Conservation (phyloP, 176 grass and related monocot species). For the Guadua angustifolia region DNA sequence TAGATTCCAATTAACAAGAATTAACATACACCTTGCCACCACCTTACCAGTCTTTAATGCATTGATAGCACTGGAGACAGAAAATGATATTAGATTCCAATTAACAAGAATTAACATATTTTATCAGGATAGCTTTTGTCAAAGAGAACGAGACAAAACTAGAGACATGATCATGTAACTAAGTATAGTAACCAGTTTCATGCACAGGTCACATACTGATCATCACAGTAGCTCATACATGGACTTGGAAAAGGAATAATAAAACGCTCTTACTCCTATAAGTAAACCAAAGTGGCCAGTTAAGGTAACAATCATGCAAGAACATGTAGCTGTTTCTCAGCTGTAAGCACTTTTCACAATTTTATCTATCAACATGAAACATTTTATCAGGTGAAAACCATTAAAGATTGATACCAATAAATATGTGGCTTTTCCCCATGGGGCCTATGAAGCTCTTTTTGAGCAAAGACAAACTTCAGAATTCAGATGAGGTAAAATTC, state of each 20-base stretch:
- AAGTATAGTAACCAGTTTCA: neutral
- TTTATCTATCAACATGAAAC: neutral
- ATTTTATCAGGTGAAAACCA: neutral
- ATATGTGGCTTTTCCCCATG: neutral
- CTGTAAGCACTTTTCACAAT: neutral
- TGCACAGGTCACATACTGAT: neutral
- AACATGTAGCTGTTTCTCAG: slow-evolving; percentile 3
- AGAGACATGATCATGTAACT: neutral
- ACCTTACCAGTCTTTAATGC: slow-evolving; percentile 95
- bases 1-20: slow-evolving; percentile 20
- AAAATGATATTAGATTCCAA: slow-evolving; percentile 24
- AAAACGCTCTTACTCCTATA: neutral
- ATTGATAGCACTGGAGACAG: slow-evolving; percentile 72
- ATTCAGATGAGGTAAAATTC: neutral
- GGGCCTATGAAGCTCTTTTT: neutral
- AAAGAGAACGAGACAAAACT: neutral
- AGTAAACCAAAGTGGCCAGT: neutral
- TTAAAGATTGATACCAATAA: neutral
- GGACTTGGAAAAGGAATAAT: neutral
- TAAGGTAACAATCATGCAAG: neutral
- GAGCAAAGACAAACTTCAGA: neutral
- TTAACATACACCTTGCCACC: slow-evolving; percentile 67
- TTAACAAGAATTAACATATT: slow-evolving; percentile 4
- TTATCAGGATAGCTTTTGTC: neutral
- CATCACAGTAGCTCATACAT: neutral